Conservation (phyloP, 2,329 filamentous ascomycete species). For the Fusarium protoensiforme region DNA sequence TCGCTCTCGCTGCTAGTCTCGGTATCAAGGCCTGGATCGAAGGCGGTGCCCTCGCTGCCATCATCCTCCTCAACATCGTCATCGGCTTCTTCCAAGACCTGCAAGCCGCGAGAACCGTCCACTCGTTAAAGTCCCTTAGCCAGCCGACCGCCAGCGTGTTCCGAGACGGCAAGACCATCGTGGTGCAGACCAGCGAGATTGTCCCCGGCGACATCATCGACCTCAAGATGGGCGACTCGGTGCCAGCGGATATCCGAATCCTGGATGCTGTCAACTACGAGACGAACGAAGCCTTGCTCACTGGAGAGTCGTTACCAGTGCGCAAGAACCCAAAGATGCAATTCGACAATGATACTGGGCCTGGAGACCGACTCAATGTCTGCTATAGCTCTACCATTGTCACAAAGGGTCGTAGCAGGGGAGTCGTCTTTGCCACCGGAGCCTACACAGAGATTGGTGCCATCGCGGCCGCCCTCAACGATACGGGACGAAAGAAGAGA, state of each 20-base stretch:
- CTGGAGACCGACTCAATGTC: constrained; percentile 70
- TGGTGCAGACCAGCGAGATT: constrained; percentile 23
- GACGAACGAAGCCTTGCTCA: constrained; percentile 29
- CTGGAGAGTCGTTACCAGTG: constrained; percentile 62
- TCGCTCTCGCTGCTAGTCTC: constrained; percentile 66
- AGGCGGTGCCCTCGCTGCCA: constrained; percentile 66
- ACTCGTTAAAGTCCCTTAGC: constrained; percentile 55
- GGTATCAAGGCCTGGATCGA: constrained; percentile 69
- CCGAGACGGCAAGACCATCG: constrained; percentile 26
- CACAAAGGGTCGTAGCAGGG: constrained; percentile 68
- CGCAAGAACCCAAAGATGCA: constrained; percentile 60
- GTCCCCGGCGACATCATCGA: constrained; percentile 65
- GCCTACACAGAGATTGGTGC: constrained; percentile 71
- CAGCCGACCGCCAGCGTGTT: constrained; percentile 34
- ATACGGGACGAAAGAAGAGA: constrained; percentile 46
- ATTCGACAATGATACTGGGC: constrained; percentile 53
- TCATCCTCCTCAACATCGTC: constrained; percentile 68
- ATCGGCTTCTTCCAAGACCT: constrained; percentile 61
- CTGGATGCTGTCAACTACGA: constrained; percentile 30
- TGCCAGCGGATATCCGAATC: constrained; percentile 67
- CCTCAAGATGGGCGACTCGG: constrained; percentile 66
- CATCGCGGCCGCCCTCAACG: constrained; percentile 63
- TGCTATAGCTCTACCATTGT: constrained; percentile 73
- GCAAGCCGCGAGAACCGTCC: constrained; percentile 59
- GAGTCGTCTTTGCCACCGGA: constrained; percentile 71